Base-by-base conservation (phyloP, 208 protist species). In the Trypanosoma scelopori region DNA sequence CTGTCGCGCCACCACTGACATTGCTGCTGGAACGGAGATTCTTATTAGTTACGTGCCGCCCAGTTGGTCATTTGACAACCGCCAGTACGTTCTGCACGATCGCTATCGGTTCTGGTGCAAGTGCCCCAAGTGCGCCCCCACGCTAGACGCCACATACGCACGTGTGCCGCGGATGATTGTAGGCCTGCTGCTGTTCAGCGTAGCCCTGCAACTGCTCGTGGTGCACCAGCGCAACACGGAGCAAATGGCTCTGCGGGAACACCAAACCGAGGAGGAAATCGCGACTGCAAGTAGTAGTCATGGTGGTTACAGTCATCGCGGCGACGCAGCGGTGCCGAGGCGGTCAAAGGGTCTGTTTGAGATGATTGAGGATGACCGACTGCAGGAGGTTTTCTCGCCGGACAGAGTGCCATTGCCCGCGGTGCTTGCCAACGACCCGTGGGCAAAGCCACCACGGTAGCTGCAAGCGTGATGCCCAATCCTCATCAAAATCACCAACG, bases 21-120 rank as follows among this genome's bases (percentile, higher is more conserved):
- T 95, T 53, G 69, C 71, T 46, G 71, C 71, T 0, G 87, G 87
- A 3, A 76, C 89, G 25, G 84, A 95, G 60, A 77, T 95, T 15
- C 60, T 92, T 25, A 93, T 95, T 64, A 88, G 80, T 75, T 95
- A 95, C 65, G 78, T 95, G 18, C 90, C 90, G 9, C 71, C 84
- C 35, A 64, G 74, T 18, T 95, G 90, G 87, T 77, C 74, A 49
- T 95, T 92, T 62, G 87, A 95, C 69, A 89, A 91, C 65, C 84
- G 90, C 23, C 90, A 95, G 74, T 89, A 95, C 67, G 90, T 95
- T n/a, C 69, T 95, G 39, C 87, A 93, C 76, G 90, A 95, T 55
- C 90, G 86, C 55, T 95, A 95, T 70, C 76, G 74, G 22, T 95
- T 95, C 50, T 91, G 86, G 82, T 95, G 90, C 73, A 91, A 92